Evolutionary conservation across 345 rosid species (phyloP), one percentile per base, ranked within the genome.

Genomic region (Nasturtium officinale): DNA sequence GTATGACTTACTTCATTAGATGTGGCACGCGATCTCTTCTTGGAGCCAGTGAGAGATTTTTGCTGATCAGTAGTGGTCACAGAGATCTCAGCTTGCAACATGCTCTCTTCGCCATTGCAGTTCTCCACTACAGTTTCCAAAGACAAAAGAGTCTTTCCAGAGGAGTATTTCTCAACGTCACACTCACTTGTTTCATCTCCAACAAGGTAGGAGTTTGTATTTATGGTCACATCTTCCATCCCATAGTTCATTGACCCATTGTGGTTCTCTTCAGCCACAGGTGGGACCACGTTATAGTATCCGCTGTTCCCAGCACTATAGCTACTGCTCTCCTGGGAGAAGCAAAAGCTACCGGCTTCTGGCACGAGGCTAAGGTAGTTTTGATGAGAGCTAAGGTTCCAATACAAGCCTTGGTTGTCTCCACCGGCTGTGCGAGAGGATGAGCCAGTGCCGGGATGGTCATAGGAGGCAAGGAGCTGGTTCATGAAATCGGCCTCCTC

Each of bases 401-500:
- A 72, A 83, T 75, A 47, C 71, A 79, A 13, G 6, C 81, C 80
- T 59, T 75, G 66, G 66, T 43, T 84, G 67, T 87, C 89, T 76
- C 73, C 77, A 58, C 58, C 35, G 33, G 58, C 15, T 61, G 74
- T 45, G 2, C 63, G 58, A 43, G 74, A 75, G n/a, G 79, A 69
- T 61, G 79, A 61, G 4, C 67, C 69, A 55, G 73, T 53, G 61
- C 70, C 45, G 5, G 83, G 56, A 40, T 77, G 58, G 0, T 81
- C 77, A 67, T 56, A 78, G n/a, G 80, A 77, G 15, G 80, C 84
- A 0, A 87, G 87, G 76, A 90, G 79, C 30, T 85, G 88, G 52
- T 84, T 86, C 90, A 86, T 80, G 87, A 90, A 86, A 77, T 93
- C 88, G 50, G 87, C 87, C 68, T 93, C 98, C 69, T 92, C 96